Evolutionary conservation across 208 protist species (phyloP), one percentile per base, ranked within the genome.

Genomic region (Wallacemonas rigidus): DNA sequence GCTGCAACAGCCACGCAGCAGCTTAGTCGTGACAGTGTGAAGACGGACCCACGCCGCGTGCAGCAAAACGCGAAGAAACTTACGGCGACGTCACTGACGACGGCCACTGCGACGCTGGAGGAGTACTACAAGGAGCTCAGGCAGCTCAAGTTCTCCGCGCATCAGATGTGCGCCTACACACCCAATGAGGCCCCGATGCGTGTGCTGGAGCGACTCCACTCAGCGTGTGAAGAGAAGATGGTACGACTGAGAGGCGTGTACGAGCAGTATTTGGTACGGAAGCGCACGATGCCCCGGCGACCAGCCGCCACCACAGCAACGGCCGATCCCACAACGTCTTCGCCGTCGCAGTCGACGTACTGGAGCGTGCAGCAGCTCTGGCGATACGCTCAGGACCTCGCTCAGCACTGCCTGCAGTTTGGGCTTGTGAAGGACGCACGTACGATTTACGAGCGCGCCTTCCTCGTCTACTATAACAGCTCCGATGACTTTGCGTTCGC

Each of bases 401-500:
- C 76, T 2, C 63, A 84, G 74, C 87, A 95, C 65, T 92, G 87
- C 74, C 75, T 96, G 38, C 89, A 91, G 67, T 95, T 92, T 79
- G 87, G 92, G 8, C 69, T 80, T 39, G 76, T 94, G 14, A 61
- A 70, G 35, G 83, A 92, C 36, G 89, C 86, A 3, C 77, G 75
- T 41, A 70, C n/a, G 9, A 58, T 86, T 9, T 83, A 89, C 54
- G 51, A 82, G 41, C 51, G 62, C 3, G 76, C 94, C 45, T 95
- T 87, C 72, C 56, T 83, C n/a, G 78, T 89, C 62, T 96, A 96
- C 79, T 95, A 89, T 75, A 93, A 94, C 80, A 85, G 86, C 76
- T 95, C 92, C 2, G 92, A 96, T 38, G 89, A 96, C 74, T 96
- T 89, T 65, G 58, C 15, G 12, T 90, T 96, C 72, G 70, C 92